phyloP scores from a whole-genome alignment of 2,329 filamentous ascomycete species.

The Pseudogymnoascus sp. region DNA sequence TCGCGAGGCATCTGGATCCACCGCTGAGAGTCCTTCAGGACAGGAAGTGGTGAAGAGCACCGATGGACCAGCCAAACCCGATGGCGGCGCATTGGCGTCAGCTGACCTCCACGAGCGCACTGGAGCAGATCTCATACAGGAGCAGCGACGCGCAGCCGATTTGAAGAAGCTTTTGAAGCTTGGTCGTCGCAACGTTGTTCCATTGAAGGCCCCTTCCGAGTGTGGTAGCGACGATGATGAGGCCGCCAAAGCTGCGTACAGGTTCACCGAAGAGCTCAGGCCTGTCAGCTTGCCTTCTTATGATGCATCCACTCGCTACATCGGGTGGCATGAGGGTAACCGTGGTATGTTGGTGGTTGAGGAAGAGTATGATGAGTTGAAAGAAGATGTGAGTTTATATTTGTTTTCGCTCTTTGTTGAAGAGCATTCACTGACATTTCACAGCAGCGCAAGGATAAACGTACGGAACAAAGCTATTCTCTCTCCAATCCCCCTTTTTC shows the following conservation, averaged over 20 bases:
- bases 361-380: neutral
- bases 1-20: neutral
- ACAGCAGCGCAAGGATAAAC: neutral
- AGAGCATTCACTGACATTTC: neutral
- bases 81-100: neutral
- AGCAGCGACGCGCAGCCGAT: neutral
- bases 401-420: neutral
- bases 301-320: neutral
- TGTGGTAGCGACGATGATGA: constrained; percentile 4
- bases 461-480: neutral
- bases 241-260: constrained; percentile 4
- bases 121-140: neutral
- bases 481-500: neutral
- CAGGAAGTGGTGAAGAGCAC: constrained; percentile 1
- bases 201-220: neutral
- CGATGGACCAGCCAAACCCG: neutral
- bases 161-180: neutral
- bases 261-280: neutral
- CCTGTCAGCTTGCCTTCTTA: neutral
- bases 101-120: neutral
- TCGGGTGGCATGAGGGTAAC: neutral
- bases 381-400: neutral
- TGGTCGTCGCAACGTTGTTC: neutral
- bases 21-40: neutral
- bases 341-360: neutral